Evolutionary conservation across 2,329 filamentous ascomycete species (phyloP), one percentile per base, ranked within the genome.

Genomic region (Beauveria sp.): DNA sequence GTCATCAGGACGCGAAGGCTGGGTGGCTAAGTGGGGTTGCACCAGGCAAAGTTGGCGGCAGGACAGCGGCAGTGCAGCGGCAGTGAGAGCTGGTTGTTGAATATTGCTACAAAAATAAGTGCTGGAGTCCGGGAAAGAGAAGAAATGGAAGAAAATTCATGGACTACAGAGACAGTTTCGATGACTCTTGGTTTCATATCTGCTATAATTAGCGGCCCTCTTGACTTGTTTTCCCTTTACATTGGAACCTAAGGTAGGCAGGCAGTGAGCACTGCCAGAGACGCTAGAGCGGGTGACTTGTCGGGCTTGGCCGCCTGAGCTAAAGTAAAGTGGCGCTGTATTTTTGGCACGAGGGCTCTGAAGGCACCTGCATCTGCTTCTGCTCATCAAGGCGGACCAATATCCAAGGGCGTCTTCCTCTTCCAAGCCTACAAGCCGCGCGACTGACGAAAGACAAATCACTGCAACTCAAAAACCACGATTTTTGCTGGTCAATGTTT

Each of bases 1-100:
- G 60, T 61, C 60, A 61, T 61, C 60, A 61, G 55, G 45, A 61
- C 53, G 60, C 53, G 60, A 55, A 51, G 53, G 60, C 60, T 61
- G 52, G 34, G 52, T 34, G 52, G 46, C 34, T 47, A 52, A 57
- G 60, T 61, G 60, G 60, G 60, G 60, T 57, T 42, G 16, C 22
- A 12, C 45, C 9, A 56, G 18, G 8, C 18, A 26, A 24, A 55
- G 52, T 38, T 42, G 30, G 51, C 14, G 30, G 30, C 20, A 34
- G n/a, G 26, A 5, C 34, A 54, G 16, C 10, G 34, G 51, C 38
- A 42, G n/a, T 40, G 34, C 34, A 38, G 34, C 34, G 34, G 38
- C 51, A 24, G 20, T 28, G 20, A 18, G 3, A 40, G 50, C 6
- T n/a, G 26, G 16, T 28, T 34, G 24, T n/a, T 51, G 16, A n/a